phyloP scores from a whole-genome alignment of 208 protist genomes.

The Trypanosoma mega region DNA sequence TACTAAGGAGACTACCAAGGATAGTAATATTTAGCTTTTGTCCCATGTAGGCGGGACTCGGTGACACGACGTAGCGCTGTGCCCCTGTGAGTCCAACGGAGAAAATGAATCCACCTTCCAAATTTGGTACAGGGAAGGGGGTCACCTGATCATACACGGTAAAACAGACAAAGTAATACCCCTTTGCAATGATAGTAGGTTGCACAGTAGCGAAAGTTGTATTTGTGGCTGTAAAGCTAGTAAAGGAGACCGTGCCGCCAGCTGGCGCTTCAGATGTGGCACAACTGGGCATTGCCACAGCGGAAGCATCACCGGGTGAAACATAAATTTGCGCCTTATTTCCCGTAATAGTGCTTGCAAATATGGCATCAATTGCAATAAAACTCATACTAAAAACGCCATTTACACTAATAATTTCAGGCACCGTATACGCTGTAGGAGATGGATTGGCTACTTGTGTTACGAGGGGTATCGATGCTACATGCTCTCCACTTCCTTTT shows the following conservation, averaged over 20 bases:
- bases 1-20: constrained; percentile 61
- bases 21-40: constrained; percentile 65
- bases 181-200: constrained; percentile 45
- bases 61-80: constrained; percentile 70
- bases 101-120: constrained; percentile 72
- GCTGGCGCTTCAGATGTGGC: constrained; percentile 25
- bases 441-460: constrained; percentile 46
- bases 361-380: constrained; percentile 62
- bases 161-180: constrained; percentile 88
- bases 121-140: constrained; percentile 64
- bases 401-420: constrained; percentile 35
- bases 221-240: constrained; percentile 55
- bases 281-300: constrained; percentile 41
- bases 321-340: constrained; percentile 59
- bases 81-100: constrained; percentile 76
- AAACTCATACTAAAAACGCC: constrained; percentile 69
- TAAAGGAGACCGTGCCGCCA: constrained; percentile 56
- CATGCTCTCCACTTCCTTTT: constrained; percentile 6
- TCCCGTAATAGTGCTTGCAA: constrained; percentile 27
- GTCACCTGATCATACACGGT: constrained; percentile 51
- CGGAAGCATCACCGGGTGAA: constrained; percentile 6
- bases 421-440: constrained; percentile 80
- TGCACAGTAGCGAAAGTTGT: constrained; percentile 49
- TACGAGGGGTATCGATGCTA: constrained; percentile 70
- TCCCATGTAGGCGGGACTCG: constrained; percentile 65